These are phyloP conservation scores for Barnettozyma botsteinii DNA, from an alignment of 805 yeast genomes.

Conservation along the genomic window DNA sequence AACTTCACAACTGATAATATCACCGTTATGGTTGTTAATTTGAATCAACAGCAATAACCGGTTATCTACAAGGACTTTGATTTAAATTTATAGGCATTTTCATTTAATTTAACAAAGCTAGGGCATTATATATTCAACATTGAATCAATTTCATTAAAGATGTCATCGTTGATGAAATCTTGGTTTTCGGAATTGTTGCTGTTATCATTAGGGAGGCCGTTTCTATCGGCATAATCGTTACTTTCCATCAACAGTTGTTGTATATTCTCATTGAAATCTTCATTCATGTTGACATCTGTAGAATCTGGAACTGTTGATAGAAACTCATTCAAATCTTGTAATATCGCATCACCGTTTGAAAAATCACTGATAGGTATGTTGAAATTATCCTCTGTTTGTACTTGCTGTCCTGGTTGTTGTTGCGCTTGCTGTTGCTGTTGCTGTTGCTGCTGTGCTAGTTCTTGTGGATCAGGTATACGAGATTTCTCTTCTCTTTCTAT, in stretches of 20 bases:
- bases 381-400: conserved; percentile 2
- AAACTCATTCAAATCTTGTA: conserved; percentile 26
- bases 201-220: conserved; percentile 2
- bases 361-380: conserved; percentile 8
- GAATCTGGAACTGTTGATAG: conserved; percentile 27
- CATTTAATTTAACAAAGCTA: neutral
- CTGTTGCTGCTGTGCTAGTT: conserved; percentile 4
- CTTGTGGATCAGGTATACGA: conserved; percentile 8
- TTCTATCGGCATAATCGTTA: conserved; percentile 7
- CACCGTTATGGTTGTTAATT: conserved; percentile 79
- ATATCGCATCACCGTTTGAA: conserved; percentile 14
- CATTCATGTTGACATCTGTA: conserved; percentile 24
- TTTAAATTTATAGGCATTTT: too few species aligned
- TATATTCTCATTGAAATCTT: conserved; percentile 21
- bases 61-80: too few species aligned
- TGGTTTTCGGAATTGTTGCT: conserved; percentile 1
- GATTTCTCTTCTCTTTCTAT: conserved; percentile 13
- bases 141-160: conserved; percentile 24
- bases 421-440: conserved; percentile 8
- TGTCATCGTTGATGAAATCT: conserved; percentile 17
- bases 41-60: conserved; percentile 18
- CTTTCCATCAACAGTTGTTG: conserved; percentile 21
- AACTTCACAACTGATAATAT: conserved; percentile 84
- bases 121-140: conserved; percentile 17
- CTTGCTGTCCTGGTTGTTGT: neutral